phyloP scores from a whole-genome alignment of 164 flowering plant species.

The Nymphaea colorata region DNA sequence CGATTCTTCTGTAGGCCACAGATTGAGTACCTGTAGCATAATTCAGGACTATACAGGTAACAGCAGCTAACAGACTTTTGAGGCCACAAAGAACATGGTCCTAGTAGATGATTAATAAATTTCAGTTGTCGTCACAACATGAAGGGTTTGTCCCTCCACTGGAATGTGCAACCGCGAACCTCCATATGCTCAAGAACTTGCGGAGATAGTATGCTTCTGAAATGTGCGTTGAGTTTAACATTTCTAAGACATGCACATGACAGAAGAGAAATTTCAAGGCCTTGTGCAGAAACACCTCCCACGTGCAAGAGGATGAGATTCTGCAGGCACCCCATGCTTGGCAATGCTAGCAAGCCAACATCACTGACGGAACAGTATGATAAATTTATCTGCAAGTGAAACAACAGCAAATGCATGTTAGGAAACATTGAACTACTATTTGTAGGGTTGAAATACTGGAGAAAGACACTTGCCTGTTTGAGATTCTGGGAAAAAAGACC shows the following conservation, averaged over 20 bases:
- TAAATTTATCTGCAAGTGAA: conserved; percentile 55
- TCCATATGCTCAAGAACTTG: conserved; percentile 52
- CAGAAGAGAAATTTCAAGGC: conserved; percentile 55
- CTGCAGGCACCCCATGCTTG: conserved; percentile 69
- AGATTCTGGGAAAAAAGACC: conserved; percentile 65
- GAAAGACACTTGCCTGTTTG: conserved; percentile 37
- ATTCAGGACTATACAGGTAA: no score
- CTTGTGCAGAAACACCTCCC: conserved; percentile 50
- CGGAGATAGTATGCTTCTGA: conserved; percentile 39
- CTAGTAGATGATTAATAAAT: no score
- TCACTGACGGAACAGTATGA: conserved; percentile 74
- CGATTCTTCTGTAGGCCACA: no score
- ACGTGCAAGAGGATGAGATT: conserved; percentile 59
- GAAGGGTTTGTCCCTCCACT: conserved; percentile 65
- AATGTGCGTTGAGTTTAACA: conserved; percentile 62
- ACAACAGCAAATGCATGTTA: not conserved
- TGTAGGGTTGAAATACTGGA: not conserved
- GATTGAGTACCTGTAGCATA: no score
- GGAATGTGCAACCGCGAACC: conserved; percentile 70
- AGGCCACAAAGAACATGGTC: no score
- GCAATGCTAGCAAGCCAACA: conserved; percentile 68
- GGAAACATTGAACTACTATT: not conserved
- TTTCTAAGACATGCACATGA: conserved; percentile 67
- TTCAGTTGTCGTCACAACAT: conserved; percentile 13
- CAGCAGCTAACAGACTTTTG: no score